These are phyloP conservation scores for Diddensiella transvaalensis DNA, from an alignment of 805 yeast species.

Conservation along the genomic window DNA sequence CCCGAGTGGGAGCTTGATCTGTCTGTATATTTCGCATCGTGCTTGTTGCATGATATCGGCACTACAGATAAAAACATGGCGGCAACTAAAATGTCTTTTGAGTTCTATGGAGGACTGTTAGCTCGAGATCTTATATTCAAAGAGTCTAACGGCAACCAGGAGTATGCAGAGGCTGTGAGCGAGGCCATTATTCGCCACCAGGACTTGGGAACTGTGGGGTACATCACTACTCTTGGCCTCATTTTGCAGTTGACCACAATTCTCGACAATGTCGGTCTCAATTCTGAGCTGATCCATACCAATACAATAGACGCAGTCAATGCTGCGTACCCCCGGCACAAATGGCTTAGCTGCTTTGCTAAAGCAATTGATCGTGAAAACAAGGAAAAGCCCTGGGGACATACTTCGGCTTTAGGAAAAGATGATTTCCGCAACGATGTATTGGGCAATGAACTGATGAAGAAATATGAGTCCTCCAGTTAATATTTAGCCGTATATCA, in stretches of 20 bases:
- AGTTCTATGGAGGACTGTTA: constrained; percentile 24
- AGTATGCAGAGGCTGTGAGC: constrained; percentile 23
- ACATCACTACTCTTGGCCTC: constrained; percentile 22
- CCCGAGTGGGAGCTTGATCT: constrained; percentile 21
- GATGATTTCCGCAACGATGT: constrained; percentile 14
- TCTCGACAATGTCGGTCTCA: constrained; percentile 19
- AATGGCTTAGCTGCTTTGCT: constrained; percentile 25
- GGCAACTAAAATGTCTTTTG: constrained; percentile 25
- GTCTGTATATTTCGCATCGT: constrained; percentile 19
- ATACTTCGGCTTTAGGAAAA: constrained; percentile 19
- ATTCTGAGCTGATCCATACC: constrained; percentile 16
- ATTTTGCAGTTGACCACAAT: constrained; percentile 23
- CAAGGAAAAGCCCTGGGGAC: constrained; percentile 24
- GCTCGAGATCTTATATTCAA: constrained; percentile 20
- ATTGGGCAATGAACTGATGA: constrained; percentile 10
- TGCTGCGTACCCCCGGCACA: constrained; percentile 17
- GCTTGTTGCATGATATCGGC: constrained; percentile 25
- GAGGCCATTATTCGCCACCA: constrained; percentile 26
- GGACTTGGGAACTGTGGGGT: constrained; percentile 22
- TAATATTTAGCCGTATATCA: background rate
- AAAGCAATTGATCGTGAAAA: constrained; percentile 19
- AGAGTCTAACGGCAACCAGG: constrained; percentile 15
- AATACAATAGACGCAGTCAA: constrained; percentile 21
- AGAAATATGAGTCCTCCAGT: constrained; percentile 4
- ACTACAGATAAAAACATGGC: constrained; percentile 20